Conservation (phyloP, 805 yeast genomes). For the Schizosaccharomyces lindneri region DNA sequence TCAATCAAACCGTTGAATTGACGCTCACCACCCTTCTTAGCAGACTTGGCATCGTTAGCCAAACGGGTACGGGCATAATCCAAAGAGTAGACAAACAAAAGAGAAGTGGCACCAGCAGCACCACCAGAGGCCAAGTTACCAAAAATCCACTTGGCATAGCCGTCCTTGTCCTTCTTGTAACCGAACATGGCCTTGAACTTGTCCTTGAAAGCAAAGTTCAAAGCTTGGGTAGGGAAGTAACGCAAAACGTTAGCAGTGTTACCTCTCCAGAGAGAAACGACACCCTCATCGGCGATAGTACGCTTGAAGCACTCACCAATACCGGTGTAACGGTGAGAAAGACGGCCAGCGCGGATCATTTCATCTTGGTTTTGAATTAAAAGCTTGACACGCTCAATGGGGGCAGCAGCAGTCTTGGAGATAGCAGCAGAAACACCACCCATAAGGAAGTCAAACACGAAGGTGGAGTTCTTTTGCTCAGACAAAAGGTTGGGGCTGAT, state of each 20-base stretch:
- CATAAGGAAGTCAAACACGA: slow-evolving; percentile 1
- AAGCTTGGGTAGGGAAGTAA: slow-evolving; percentile 98
- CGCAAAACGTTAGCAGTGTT: slow-evolving; percentile 96
- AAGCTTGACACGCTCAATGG: slow-evolving; percentile 89
- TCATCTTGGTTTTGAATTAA: slow-evolving; percentile 95
- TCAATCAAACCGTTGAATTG: slow-evolving; percentile 92
- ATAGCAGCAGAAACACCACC: slow-evolving; percentile 86
- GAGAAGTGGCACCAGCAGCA: slow-evolving; percentile 90
- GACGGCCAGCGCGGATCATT: slow-evolving; percentile 94
- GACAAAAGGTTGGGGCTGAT: background rate
- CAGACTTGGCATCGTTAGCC: slow-evolving; percentile 89
- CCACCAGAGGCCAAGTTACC: slow-evolving; percentile 99
- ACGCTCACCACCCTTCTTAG: slow-evolving; percentile 72
- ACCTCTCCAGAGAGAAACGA: slow-evolving; percentile 93
- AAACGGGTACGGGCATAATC: slow-evolving; percentile 97
- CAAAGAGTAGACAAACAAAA: slow-evolving; percentile 81
- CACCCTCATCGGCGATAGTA: slow-evolving; percentile 85
- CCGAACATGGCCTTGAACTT: slow-evolving; percentile 87
- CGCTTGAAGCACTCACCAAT: slow-evolving; percentile 80
- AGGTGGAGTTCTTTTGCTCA: background rate
- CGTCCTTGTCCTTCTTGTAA: slow-evolving; percentile 74
- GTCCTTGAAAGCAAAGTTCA: slow-evolving; percentile 95
- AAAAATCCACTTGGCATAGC: slow-evolving; percentile 81
- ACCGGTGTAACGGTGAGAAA: slow-evolving; percentile 67
- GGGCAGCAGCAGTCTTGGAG: slow-evolving; percentile 94